These are phyloP conservation scores for Leishmania mexicana DNA, from an alignment of 208 protist genomes.

Conservation along the genomic window DNA sequence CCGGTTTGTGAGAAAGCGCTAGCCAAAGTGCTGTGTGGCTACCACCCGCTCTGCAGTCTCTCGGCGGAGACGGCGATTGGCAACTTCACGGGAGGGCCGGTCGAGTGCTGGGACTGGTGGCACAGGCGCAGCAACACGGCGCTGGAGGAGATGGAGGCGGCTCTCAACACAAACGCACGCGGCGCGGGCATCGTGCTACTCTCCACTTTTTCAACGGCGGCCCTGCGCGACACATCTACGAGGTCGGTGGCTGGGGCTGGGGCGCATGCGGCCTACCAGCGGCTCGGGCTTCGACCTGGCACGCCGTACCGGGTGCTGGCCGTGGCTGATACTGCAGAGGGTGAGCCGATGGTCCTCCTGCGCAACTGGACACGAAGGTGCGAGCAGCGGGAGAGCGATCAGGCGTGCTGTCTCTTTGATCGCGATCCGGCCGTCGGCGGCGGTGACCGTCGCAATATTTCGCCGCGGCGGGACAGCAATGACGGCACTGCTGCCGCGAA, in stretches of 20 bases:
- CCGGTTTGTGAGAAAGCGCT: conserved; percentile 80
- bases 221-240: not conserved
- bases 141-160: conserved; percentile 55
- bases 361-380: conserved; percentile 42
- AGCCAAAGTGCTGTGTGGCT: conserved; percentile 69
- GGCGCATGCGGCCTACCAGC: conserved; percentile 12
- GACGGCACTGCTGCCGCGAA: not conserved
- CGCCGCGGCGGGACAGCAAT: conserved; percentile 5
- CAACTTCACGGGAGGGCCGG: conserved; percentile 66
- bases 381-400: not conserved
- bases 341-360: conserved; percentile 44
- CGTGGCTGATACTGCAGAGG: conserved; percentile 37
- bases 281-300: conserved; percentile 34
- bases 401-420: not conserved
- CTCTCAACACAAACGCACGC: conserved; percentile 45
- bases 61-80: conserved; percentile 32
- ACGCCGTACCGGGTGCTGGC: conserved; percentile 65
- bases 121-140: conserved; percentile 24
- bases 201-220: conserved; percentile 26
- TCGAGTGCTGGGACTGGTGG: conserved; percentile 76
- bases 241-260: not conserved
- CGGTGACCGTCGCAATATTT: not conserved
- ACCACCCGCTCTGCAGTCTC: conserved; percentile 37
- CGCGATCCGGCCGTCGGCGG: not conserved
- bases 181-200: conserved; percentile 60